A percentile compares a stretch with the other conserved stretches of the same genome.
Evolutionary conservation across 495 filamentous ascomycete species (phyloP).

Genomic region (Tuber brumale): DNA sequence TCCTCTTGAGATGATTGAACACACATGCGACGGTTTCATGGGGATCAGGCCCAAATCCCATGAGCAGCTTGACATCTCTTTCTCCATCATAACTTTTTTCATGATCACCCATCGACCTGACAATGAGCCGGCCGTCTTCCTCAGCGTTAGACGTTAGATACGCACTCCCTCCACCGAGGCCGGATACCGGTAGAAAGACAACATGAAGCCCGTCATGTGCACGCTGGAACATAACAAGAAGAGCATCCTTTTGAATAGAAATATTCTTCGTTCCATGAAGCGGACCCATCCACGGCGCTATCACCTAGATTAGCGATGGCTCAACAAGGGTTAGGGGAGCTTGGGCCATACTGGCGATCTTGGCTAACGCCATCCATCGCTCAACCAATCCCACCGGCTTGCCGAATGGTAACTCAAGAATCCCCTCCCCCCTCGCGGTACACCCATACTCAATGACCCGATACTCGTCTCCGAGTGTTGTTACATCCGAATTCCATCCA

Average conservation of each 20-base stretch:
- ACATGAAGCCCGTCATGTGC: slow-evolving; percentile 61
- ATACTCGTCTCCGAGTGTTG: neutral
- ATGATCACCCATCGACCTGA: slow-evolving; percentile 62
- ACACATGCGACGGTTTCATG: slow-evolving; percentile 67
- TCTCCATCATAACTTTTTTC: slow-evolving; percentile 39
- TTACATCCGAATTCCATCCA: neutral
- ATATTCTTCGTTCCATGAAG: slow-evolving; percentile 68
- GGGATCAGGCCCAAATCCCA: slow-evolving; percentile 63
- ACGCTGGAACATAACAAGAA: slow-evolving; percentile 75
- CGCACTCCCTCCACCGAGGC: slow-evolving; percentile 63
- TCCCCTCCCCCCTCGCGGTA: neutral
- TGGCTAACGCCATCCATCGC: slow-evolving; percentile 29
- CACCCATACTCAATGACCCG: neutral
- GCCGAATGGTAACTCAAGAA: slow-evolving; percentile 16
- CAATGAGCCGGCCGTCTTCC: slow-evolving; percentile 55
- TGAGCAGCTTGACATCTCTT: slow-evolving; percentile 56
- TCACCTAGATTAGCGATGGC: slow-evolving; percentile 43
- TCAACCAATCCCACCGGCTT: slow-evolving; percentile 18
- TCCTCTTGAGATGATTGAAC: slow-evolving; percentile 71
- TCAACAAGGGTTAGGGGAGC: neutral
- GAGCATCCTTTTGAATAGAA: slow-evolving; percentile 63
- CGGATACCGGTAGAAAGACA: slow-evolving; percentile 72
- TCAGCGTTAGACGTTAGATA: slow-evolving; percentile 56
- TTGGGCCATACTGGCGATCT: slow-evolving; percentile 23
- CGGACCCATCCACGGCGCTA: slow-evolving; percentile 78